phyloP scores from a whole-genome alignment of 805 yeast genomes.

The Saccharomyces kudriavzevii region DNA sequence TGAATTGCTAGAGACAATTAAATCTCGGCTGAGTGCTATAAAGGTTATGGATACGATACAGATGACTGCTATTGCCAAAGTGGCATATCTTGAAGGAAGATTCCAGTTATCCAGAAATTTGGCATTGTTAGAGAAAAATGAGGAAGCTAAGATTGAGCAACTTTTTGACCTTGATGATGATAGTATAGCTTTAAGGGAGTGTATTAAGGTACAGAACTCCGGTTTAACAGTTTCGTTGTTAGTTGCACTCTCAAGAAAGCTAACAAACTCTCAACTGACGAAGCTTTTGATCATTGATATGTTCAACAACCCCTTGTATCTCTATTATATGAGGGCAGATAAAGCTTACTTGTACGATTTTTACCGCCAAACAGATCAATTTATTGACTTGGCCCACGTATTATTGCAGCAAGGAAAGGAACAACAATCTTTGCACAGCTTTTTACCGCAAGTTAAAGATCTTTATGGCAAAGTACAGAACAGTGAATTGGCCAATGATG shows the following conservation, averaged over 20 bases:
- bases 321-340: slow-evolving; percentile 30
- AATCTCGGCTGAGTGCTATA: slow-evolving; percentile 13
- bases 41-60: slow-evolving; percentile 33
- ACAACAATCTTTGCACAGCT: slow-evolving; percentile 30
- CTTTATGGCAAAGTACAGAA: slow-evolving; percentile 17
- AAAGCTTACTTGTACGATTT: slow-evolving; percentile 41
- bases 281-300: slow-evolving; percentile 42
- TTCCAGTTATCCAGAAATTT: slow-evolving; percentile 55
- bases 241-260: slow-evolving; percentile 41
- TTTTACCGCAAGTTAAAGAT: slow-evolving; percentile 30
- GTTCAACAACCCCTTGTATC: slow-evolving; percentile 31
- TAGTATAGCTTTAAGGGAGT: slow-evolving; percentile 58
- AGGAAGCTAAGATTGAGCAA: slow-evolving; percentile 52
- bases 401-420: slow-evolving; percentile 29
- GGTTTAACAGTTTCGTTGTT: slow-evolving; percentile 46
- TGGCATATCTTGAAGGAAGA: slow-evolving; percentile 57
- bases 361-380: slow-evolving; percentile 57
- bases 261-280: slow-evolving; percentile 62
- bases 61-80: slow-evolving; percentile 19
- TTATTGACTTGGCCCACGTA: slow-evolving; percentile 38
- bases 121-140: slow-evolving; percentile 54
- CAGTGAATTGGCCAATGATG: slow-evolving; percentile 10
- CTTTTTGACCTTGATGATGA: slow-evolving; percentile 65
- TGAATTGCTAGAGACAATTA: slow-evolving; percentile 44
- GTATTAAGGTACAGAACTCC: slow-evolving; percentile 52